Percentiles rank a stretch among this genome's conserved stretches.
Conservation (phyloP, 2,329 filamentous ascomycete species). For the Neodidymelliopsis sp. region DNA sequence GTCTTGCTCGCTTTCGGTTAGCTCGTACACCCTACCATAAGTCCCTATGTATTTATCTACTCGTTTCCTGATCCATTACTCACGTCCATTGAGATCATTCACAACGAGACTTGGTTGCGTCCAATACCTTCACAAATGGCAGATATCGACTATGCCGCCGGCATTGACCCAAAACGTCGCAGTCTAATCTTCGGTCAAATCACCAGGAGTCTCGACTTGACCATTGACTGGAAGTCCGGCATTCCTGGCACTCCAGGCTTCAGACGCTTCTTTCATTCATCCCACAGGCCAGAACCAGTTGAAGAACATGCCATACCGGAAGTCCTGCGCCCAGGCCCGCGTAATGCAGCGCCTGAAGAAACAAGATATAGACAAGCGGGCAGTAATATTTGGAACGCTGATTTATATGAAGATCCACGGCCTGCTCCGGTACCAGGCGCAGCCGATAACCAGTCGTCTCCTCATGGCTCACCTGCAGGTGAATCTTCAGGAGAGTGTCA, state of each 20-base stretch:
- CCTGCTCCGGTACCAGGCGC: neutral
- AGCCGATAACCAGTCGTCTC: no score
- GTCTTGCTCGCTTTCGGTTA: no score
- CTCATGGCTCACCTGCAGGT: no score
- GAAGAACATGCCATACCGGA: neutral
- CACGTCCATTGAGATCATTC: no score
- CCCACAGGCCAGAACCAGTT: neutral
- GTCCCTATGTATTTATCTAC: no score
- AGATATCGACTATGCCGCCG: slow-evolving; percentile 7
- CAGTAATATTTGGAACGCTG: neutral
- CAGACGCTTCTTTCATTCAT: neutral
- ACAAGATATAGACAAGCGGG: neutral
- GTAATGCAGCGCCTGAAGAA: neutral
- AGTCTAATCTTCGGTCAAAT: neutral
- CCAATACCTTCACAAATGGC: no score
- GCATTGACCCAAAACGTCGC: neutral
- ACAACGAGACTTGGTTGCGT: no score
- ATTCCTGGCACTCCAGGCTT: neutral
- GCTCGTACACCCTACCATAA: no score
- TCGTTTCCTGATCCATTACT: no score
- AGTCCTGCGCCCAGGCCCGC: neutral
- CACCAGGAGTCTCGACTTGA: neutral
- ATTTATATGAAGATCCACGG: neutral
- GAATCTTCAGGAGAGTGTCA: neutral
- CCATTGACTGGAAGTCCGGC: neutral